These are phyloP conservation scores for Pseudisothecium myosuroides DNA, from an alignment of 225 moss, liverwort and hornwort species.

Conservation along the genomic window DNA sequence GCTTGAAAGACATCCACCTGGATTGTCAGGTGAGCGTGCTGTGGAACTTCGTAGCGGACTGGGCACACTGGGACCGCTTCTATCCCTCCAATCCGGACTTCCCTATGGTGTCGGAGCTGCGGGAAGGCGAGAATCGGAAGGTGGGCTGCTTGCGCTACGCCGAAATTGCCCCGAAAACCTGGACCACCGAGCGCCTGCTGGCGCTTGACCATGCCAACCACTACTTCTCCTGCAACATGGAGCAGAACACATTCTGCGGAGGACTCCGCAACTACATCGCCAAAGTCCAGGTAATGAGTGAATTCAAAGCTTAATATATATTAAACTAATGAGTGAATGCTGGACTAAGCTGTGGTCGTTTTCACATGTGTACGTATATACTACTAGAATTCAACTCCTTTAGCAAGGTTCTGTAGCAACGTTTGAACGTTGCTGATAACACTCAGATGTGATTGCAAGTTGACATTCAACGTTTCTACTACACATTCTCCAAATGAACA, in stretches of 20 bases:
- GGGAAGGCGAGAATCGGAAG: not conserved
- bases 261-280: not conserved
- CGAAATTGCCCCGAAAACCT: not conserved
- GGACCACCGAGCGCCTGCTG: not conserved
- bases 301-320: not conserved
- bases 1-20: not conserved
- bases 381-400: not conserved
- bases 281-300: not conserved
- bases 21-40: not conserved
- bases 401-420: too few relatives aligned
- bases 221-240: not conserved
- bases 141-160: not conserved
- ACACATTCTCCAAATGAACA: not conserved
- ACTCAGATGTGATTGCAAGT: not conserved
- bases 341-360: not conserved
- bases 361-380: not conserved
- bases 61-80: slow-evolving; percentile 3
- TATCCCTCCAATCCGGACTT: not conserved
- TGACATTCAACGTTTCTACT: not conserved
- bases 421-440: not conserved
- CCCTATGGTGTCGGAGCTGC: not conserved
- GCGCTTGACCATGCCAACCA: not conserved
- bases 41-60: not conserved
- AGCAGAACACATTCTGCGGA: not conserved
- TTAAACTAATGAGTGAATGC: not conserved